Conservation (phyloP, 257 asterid genomes). For the Rhazya stricta region DNA sequence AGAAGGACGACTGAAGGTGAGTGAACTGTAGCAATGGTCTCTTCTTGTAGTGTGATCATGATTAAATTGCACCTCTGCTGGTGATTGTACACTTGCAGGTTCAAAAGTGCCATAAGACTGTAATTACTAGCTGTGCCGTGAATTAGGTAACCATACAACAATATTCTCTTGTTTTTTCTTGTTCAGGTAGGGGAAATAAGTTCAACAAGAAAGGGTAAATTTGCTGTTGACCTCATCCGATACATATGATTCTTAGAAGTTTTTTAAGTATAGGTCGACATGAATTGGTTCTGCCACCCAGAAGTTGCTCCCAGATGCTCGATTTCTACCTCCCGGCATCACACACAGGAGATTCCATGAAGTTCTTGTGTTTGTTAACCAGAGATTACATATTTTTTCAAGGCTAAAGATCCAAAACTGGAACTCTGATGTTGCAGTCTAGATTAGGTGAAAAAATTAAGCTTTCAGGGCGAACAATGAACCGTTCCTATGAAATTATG, state of each 20-base stretch:
- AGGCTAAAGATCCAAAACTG: not conserved
- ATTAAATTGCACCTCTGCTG: not conserved
- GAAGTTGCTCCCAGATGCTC: not conserved
- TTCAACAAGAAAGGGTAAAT: constrained; percentile 73
- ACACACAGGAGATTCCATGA: constrained; percentile 13
- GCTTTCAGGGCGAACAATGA: too few species aligned
- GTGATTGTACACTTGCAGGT: not conserved
- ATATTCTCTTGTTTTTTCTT: not conserved
- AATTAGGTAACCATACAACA: not conserved
- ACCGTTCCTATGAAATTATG: too few species aligned
- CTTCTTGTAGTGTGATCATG: not conserved
- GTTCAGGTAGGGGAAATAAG: constrained; percentile 74
- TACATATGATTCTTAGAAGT: constrained; percentile 33
- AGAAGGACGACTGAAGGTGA: constrained; percentile 73
- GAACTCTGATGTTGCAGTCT: not conserved
- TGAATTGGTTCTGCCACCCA: not conserved
- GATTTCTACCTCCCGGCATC: not conserved
- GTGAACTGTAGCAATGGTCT: constrained; percentile 9
- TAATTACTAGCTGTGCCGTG: not conserved
- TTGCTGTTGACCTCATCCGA: constrained; percentile 67
- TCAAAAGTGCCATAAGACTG: not conserved
- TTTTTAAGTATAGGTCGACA: not conserved
- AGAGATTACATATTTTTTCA: not conserved
- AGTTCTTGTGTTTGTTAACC: not conserved
- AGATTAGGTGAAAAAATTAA: not conserved